Conservation (phyloP, 768 basidiomycete species). For the Pseudohyphozyma bogoriensis region DNA sequence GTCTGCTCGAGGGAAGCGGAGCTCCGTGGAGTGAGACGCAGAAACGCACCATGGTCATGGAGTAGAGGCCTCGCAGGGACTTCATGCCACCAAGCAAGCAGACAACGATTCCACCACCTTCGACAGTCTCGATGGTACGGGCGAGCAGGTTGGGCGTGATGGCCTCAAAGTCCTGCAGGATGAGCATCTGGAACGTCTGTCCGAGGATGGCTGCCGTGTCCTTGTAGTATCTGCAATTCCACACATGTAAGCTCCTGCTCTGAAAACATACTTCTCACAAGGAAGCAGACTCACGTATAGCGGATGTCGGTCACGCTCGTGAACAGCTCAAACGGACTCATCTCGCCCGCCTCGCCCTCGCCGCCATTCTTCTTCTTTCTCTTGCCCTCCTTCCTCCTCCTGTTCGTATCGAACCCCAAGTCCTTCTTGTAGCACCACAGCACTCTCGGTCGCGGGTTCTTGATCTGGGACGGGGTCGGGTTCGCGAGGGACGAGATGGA, state of each 20-base stretch:
- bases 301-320: slow-evolving; percentile 97
- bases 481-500: slow-evolving; percentile 39
- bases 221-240: slow-evolving; percentile 67
- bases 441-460: slow-evolving; percentile 48
- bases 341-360: slow-evolving; percentile 84
- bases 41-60: slow-evolving; percentile 59
- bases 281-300: slow-evolving; percentile 66
- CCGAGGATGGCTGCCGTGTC: slow-evolving; percentile 94
- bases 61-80: slow-evolving; percentile 79
- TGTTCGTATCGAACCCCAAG: slow-evolving; percentile 89
- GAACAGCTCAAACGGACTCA: slow-evolving; percentile 96
- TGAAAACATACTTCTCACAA: background rate
- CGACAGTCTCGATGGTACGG: slow-evolving; percentile 93
- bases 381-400: slow-evolving; percentile 93
- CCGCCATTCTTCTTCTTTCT: slow-evolving; percentile 96
- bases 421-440: slow-evolving; percentile 99
- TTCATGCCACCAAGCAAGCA: slow-evolving; percentile 90
- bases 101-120: slow-evolving; percentile 74
- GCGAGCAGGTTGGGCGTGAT: slow-evolving; percentile 95
- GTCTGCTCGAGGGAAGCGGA: too few species aligned
- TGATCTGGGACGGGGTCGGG: slow-evolving; percentile 29
- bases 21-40: too few species aligned
- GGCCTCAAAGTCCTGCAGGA: slow-evolving; percentile 96
- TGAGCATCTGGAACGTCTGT: slow-evolving; percentile 93
- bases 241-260: background rate